Base-by-base conservation (phyloP, 163 green algal species). In the Volvox carteri region DNA sequence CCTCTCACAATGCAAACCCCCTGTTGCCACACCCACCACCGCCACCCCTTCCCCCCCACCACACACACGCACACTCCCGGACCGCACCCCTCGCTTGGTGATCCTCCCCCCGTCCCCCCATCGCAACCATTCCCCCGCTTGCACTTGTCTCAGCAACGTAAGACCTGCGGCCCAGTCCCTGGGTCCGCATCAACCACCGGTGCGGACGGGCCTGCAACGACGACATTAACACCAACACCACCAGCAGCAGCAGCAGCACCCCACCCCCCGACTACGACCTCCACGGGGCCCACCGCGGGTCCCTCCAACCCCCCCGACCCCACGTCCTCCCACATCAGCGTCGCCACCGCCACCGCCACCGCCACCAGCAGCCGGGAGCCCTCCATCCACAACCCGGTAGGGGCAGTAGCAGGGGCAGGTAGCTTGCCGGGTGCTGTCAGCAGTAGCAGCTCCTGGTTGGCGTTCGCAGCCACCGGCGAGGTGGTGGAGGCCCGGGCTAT, bases 401-500 rank as follows among this genome's bases (percentile, higher is more conserved):
- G 37, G 2, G 70, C 70, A 21, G 70, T 4, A 5, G 30, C 67
- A 4, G 70, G 70, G 12, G 41, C 7, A 2, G 39, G 1, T 23
- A 23, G 39, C 39, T 54, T n/a, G n/a, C 52, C 50, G 33, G 54
- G 19, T 1, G 28, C 44, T 44, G 52, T 19, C 76, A 23, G 41
- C 52, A 41, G 76, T 50, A 37, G n/a, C 52, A 4, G 35, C 35
- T 39, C 21, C 4, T 50, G 42, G 42, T 44, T 62, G 7, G 1
- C 44, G 7, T 62, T 44, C 42, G 73, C 73, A 6, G 16, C 25
- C 23, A 46, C 21, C 41, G 46, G 25, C 8, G 73, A 80, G 86
- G 11, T 84, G 73, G 30, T 87, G 60, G 83, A 90, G 81, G 88
- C 88, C 0, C 81, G 74, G 1, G 83, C 65, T 21, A 48, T 92